Evolutionary conservation across 2,329 filamentous ascomycete genomes (phyloP).

Genomic region (Colletotrichum cereale): DNA sequence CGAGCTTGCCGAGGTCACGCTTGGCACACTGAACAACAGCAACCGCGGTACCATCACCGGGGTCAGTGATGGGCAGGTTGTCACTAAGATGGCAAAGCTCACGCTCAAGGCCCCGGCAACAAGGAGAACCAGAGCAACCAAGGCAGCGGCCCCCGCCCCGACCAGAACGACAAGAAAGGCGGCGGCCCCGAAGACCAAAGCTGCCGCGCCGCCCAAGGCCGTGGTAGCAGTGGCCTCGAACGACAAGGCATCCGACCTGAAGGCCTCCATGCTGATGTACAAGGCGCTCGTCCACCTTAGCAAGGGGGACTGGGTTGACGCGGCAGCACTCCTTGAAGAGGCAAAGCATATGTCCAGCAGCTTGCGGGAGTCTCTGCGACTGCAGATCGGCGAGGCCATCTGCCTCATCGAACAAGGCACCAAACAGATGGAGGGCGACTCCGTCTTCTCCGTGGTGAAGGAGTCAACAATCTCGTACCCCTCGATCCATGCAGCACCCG

Average conservation of each 20-base stretch:
- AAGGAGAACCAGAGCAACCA: conserved; percentile 40
- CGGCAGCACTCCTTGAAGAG: conserved; percentile 66
- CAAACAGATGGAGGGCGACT: conserved; percentile 80
- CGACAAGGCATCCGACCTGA: conserved; percentile 46
- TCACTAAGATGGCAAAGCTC: conserved; percentile 52
- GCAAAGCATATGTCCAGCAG: conserved; percentile 59
- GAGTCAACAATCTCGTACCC: conserved; percentile 94
- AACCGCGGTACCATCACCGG: conserved; percentile 19
- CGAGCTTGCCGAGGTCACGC: conserved; percentile 61
- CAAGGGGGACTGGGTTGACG: conserved; percentile 69
- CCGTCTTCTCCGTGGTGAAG: conserved; percentile 89
- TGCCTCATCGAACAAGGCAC: conserved; percentile 77
- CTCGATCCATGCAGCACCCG: conserved; percentile 65
- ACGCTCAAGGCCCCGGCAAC: conserved; percentile 45
- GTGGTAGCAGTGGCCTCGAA: conserved; percentile 34
- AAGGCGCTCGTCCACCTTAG: conserved; percentile 61
- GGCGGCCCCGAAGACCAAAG: conserved; percentile 45
- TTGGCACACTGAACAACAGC: conserved; percentile 31
- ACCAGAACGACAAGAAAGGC: conserved; percentile 30
- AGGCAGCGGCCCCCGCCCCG: conserved; percentile 41
- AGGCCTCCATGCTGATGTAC: conserved; percentile 55
- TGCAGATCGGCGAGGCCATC: conserved; percentile 74
- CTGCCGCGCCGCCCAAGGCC: conserved; percentile 36
- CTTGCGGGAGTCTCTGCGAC: conserved; percentile 55
- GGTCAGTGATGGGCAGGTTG: conserved; percentile 48